phyloP scores from a whole-genome alignment of 169 alveolate genomes.

The Eimeria zaria region DNA sequence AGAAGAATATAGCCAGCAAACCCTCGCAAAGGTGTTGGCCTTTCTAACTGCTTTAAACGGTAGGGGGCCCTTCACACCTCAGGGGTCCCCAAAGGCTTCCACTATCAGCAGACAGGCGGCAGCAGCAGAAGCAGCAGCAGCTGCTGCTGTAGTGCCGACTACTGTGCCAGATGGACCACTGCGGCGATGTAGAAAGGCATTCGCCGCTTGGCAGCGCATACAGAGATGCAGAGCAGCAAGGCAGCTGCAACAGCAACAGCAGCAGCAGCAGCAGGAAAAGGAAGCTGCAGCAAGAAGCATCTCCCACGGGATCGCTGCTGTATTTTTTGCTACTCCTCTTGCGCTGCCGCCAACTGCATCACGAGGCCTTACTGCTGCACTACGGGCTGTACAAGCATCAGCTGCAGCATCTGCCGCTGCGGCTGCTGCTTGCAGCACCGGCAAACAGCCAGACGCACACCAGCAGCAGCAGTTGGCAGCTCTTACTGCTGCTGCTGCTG shows the following conservation, averaged over 20 bases:
- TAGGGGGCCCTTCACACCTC: background rate
- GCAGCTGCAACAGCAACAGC: constrained; percentile 35
- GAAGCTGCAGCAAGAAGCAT: constrained; percentile 53
- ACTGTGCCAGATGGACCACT: background rate
- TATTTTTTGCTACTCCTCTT: constrained; percentile 57
- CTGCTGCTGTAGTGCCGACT: background rate
- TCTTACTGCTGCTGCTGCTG: constrained; percentile 55
- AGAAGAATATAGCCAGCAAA: constrained; percentile 16
- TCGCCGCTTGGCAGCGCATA: constrained; percentile 44
- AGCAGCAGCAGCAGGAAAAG: constrained; percentile 51
- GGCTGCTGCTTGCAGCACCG: constrained; percentile 30
- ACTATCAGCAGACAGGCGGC: background rate
- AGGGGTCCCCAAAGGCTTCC: background rate
- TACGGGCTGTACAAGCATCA: constrained; percentile 46
- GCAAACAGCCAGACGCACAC: background rate
- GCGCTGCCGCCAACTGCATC: constrained; percentile 72
- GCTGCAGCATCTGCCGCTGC: constrained; percentile 73
- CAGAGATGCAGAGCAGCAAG: constrained; percentile 47
- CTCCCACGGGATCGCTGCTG: constrained; percentile 59
- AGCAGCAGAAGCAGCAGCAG: constrained; percentile 48
- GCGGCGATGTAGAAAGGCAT: constrained; percentile 20
- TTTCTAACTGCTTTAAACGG: background rate
- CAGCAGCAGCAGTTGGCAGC: constrained; percentile 17
- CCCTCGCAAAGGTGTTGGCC: background rate
- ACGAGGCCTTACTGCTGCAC: constrained; percentile 50